Percentiles rank a stretch among this genome's conserved stretches.
Conservation (phyloP, 2,329 filamentous ascomycete genomes). For the Phaeosphaeria sp. region DNA sequence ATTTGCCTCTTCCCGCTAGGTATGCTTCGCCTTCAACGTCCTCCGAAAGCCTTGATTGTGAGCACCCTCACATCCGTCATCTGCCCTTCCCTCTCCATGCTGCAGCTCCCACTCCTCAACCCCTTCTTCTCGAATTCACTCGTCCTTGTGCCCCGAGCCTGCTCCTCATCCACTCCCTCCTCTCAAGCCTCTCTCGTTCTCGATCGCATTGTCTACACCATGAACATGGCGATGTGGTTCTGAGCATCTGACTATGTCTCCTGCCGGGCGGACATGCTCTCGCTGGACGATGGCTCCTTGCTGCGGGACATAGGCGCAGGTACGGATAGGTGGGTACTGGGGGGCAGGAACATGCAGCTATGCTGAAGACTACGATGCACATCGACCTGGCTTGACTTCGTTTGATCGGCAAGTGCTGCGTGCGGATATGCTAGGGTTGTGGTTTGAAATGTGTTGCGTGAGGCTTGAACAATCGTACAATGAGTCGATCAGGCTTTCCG, state of each 20-base stretch:
- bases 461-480: background rate
- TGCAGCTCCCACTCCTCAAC: background rate
- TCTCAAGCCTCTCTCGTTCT: constrained; percentile 15
- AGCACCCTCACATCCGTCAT: background rate
- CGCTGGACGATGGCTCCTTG: constrained; percentile 2
- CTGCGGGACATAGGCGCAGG: constrained; percentile 19
- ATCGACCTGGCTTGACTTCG: constrained; percentile 13
- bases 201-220: constrained; percentile 28
- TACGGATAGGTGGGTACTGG: constrained; percentile 26
- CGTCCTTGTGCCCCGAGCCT: constrained; percentile 6
- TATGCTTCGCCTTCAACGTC: background rate
- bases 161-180: constrained; percentile 14
- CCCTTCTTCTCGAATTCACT: background rate
- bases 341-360: constrained; percentile 31
- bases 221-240: constrained; percentile 14
- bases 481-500: background rate
- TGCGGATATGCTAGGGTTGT: background rate
- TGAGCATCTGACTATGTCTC: constrained; percentile 13
- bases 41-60: background rate
- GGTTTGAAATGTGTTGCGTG: constrained; percentile 2
- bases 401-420: background rate
- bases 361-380: constrained; percentile 34
- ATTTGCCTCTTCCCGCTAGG: background rate
- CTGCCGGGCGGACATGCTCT: constrained; percentile 24
- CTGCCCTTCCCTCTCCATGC: background rate